These are phyloP conservation scores for Xylariaceae sp. DNA, from an alignment of 2,329 filamentous ascomycete genomes.

Conservation along the genomic window DNA sequence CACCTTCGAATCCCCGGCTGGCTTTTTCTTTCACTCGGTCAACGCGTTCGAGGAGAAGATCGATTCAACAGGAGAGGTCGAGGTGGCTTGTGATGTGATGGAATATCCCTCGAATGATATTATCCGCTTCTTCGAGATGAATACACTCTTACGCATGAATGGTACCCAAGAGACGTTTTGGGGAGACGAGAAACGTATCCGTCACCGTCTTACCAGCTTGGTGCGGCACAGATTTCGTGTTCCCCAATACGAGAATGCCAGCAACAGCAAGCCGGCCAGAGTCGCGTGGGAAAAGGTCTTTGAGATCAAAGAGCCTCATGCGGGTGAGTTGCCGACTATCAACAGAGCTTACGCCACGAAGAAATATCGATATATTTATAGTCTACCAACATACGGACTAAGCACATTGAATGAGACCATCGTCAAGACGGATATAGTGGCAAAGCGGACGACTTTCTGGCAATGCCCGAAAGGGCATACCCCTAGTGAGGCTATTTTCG, in stretches of 20 bases:
- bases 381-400: slow-evolving; percentile 50
- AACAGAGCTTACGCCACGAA: slow-evolving; percentile 53
- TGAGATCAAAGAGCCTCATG: slow-evolving; percentile 49
- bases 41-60: slow-evolving; percentile 68
- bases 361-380: slow-evolving; percentile 59
- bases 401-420: slow-evolving; percentile 60
- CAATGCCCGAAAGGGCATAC: slow-evolving; percentile 54
- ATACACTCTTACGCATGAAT: slow-evolving; percentile 56
- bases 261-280: not conserved
- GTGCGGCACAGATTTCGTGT: slow-evolving; percentile 43
- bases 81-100: slow-evolving; percentile 63
- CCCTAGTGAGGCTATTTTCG: slow-evolving; percentile 67
- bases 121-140: slow-evolving; percentile 65
- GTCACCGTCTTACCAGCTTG: slow-evolving; percentile 37
- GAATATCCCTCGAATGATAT: slow-evolving; percentile 63
- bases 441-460: slow-evolving; percentile 53
- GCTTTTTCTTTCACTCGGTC: slow-evolving; percentile 76
- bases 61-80: slow-evolving; percentile 33
- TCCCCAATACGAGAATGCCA: slow-evolving; percentile 5
- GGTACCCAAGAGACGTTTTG: slow-evolving; percentile 42
- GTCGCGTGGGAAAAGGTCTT: slow-evolving; percentile 35
- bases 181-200: slow-evolving; percentile 37
- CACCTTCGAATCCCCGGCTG: slow-evolving; percentile 61
- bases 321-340: slow-evolving; percentile 63
- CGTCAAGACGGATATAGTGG: slow-evolving; percentile 60